phyloP scores from a whole-genome alignment of 2,329 filamentous ascomycete genomes.

The Ilyonectria sp. region DNA sequence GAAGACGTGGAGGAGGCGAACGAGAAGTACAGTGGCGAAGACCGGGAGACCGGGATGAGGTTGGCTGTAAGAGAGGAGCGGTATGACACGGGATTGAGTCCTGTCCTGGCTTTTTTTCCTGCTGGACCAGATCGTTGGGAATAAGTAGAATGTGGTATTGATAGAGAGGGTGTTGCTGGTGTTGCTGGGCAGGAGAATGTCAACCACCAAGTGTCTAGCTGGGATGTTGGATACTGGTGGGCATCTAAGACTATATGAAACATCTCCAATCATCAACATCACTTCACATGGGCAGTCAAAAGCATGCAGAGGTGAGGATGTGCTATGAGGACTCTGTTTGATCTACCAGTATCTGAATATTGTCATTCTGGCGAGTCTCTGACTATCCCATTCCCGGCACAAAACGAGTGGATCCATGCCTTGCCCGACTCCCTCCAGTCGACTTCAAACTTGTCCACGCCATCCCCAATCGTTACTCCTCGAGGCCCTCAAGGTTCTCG shows the following conservation, averaged over 20 bases:
- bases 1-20: constrained; percentile 9
- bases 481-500: constrained; percentile 46
- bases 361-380: constrained; percentile 17
- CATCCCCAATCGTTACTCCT: constrained; percentile 24
- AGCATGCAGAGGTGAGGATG: neutral
- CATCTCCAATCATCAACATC: neutral
- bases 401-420: constrained; percentile 45
- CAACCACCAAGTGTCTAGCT: neutral
- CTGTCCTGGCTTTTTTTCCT: constrained; percentile 53
- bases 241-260: neutral
- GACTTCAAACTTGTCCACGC: constrained; percentile 14
- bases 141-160: neutral
- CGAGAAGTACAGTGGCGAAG: constrained; percentile 27
- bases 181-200: neutral
- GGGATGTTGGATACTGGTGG: neutral
- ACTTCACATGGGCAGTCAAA: neutral
- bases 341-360: constrained; percentile 9
- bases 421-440: constrained; percentile 28
- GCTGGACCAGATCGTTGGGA: constrained; percentile 14
- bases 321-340: constrained; percentile 7
- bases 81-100: constrained; percentile 44
- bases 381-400: constrained; percentile 2
- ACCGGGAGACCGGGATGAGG: neutral
- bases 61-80: constrained; percentile 3
- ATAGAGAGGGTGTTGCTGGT: neutral